A percentile compares a stretch with the other conserved stretches of the same genome.
phyloP scores from a whole-genome alignment of 1,284 basidiomycete species.

The Sanghuangporus weigelae region DNA sequence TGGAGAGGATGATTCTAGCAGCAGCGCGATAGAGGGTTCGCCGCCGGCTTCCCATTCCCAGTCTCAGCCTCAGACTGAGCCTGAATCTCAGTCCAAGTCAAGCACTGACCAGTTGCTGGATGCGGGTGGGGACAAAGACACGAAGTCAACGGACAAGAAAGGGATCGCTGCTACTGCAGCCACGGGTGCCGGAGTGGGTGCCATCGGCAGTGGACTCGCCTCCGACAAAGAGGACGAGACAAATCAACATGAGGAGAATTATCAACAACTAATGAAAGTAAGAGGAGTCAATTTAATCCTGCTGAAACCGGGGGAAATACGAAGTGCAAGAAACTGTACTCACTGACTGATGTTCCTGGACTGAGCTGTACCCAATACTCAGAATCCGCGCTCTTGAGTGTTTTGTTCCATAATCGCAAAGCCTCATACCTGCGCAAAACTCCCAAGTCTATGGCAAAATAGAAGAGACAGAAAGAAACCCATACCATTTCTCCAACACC shows the following conservation, averaged over 20 bases:
- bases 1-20: no score
- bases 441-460: background rate
- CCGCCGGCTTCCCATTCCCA: no score
- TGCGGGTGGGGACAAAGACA: background rate
- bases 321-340: conserved; percentile 28
- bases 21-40: no score
- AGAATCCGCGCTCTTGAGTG: conserved; percentile 74
- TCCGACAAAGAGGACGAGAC: background rate
- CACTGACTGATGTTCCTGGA: conserved; percentile 83
- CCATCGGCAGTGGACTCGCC: background rate
- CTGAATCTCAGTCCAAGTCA: no score
- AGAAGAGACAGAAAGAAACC: conserved; percentile 16
- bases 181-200: background rate
- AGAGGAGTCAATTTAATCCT: background rate
- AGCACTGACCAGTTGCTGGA: background rate
- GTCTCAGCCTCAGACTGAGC: no score
- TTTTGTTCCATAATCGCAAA: conserved; percentile 71
- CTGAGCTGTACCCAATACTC: conserved; percentile 90
- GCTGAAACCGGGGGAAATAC: background rate
- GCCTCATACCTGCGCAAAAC: conserved; percentile 67
- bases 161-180: background rate
- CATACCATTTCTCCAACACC: conserved; percentile 68
- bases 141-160: background rate
- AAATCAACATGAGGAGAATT: conserved; percentile 27
- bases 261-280: conserved; percentile 63